Evolutionary conservation across 495 filamentous ascomycete genomes (phyloP).

Genomic region (Parathielavia appendiculata): DNA sequence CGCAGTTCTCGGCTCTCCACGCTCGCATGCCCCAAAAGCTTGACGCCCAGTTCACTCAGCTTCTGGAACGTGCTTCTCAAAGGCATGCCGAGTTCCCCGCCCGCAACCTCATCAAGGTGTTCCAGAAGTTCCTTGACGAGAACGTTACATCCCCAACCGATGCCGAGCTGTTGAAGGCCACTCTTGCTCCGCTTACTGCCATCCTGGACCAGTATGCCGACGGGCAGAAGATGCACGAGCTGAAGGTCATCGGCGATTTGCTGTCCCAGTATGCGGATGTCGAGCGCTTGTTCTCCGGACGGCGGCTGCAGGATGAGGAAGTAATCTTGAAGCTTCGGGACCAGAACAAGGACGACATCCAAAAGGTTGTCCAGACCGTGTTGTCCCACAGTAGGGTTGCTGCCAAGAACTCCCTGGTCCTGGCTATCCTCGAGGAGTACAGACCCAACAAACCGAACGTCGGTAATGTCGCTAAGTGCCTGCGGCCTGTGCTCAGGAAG

Average conservation of each 20-base stretch:
- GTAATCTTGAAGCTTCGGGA: conserved; percentile 91
- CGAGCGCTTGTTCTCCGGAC: conserved; percentile 81
- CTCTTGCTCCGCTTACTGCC: conserved; percentile 70
- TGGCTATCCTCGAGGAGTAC: conserved; percentile 91
- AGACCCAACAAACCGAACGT: conserved; percentile 87
- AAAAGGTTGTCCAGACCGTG: conserved; percentile 76
- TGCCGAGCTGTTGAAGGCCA: conserved; percentile 62
- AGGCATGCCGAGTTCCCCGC: conserved; percentile 87
- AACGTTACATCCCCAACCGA: conserved; percentile 61
- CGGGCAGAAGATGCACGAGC: conserved; percentile 87
- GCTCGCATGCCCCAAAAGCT: conserved; percentile 94
- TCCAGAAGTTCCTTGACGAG: conserved; percentile 85
- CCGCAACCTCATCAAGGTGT: conserved; percentile 76
- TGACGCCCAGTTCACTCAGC: conserved; percentile 69
- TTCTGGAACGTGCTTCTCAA: conserved; percentile 73
- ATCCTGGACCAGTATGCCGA: conserved; percentile 82
- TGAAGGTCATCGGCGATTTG: conserved; percentile 70
- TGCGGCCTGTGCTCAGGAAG: conserved; percentile 75
- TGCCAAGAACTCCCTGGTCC: conserved; percentile 89
- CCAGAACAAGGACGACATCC: conserved; percentile 88
- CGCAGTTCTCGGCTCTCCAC: conserved; percentile 91
- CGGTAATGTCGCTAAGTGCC: conserved; percentile 81
- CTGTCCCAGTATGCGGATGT: conserved; percentile 75
- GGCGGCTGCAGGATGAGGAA: conserved; percentile 83
- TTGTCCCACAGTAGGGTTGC: conserved; percentile 89